These are phyloP conservation scores for Neocatenulostroma microsporum DNA, from an alignment of 2,329 filamentous ascomycete genomes.

Conservation along the genomic window DNA sequence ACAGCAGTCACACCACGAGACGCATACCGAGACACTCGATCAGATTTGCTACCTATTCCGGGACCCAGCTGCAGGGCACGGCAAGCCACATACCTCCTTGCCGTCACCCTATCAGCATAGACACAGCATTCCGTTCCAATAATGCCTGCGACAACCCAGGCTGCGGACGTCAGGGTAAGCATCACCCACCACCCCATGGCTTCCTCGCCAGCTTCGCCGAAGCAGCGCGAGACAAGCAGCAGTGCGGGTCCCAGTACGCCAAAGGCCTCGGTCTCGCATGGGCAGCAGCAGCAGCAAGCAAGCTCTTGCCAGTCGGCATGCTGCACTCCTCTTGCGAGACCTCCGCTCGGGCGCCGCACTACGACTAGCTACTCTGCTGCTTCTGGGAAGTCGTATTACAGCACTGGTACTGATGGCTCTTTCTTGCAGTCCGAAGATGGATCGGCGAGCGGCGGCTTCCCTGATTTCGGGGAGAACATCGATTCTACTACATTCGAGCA, in stretches of 20 bases:
- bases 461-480: slow-evolving; percentile 66
- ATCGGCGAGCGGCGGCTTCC: slow-evolving; percentile 42
- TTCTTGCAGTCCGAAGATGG: slow-evolving; percentile 39
- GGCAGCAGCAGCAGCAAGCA: no score
- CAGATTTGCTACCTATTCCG: no score
- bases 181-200: neutral
- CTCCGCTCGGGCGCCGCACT: slow-evolving; percentile 14
- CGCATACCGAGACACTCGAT: no score
- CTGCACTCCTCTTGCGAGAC: slow-evolving; percentile 12
- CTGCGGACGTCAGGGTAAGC: slow-evolving; percentile 10
- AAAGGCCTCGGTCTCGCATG: no score
- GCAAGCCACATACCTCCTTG: neutral
- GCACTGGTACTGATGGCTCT: slow-evolving; percentile 20
- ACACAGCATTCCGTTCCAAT: neutral
- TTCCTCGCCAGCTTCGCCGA: neutral
- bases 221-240: slow-evolving; percentile 1
- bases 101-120: neutral
- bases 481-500: slow-evolving; percentile 79
- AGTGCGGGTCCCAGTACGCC: no score
- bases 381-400: slow-evolving; percentile 8
- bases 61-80: neutral
- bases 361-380: slow-evolving; percentile 9
- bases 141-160: slow-evolving; percentile 7
- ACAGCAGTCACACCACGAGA: no score
- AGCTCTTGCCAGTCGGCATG: slow-evolving; percentile 8